Evolutionary conservation across 768 basidiomycete genomes (phyloP).

Genomic region (Kwoniella newhampshirensis): DNA sequence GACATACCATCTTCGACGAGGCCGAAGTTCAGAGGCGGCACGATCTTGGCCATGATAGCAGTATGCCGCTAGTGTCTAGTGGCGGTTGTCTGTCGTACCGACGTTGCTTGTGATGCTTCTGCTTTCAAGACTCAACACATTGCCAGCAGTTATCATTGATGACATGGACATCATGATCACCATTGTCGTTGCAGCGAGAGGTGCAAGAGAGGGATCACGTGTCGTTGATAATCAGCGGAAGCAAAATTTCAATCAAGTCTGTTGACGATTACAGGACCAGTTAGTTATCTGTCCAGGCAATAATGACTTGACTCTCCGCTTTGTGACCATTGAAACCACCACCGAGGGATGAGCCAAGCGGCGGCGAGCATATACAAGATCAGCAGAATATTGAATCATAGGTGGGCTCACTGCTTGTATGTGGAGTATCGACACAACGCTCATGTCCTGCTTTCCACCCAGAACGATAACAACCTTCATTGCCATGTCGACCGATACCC

Average conservation of each 20-base stretch:
- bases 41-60: slow-evolving; percentile 48
- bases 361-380: too few relatives aligned
- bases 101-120: too few relatives aligned
- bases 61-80: too few relatives aligned
- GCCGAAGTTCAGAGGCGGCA: slow-evolving; percentile 53
- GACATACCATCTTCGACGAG: slow-evolving; percentile 52
- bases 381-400: too few relatives aligned
- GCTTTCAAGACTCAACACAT: neutral
- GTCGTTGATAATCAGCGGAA: slow-evolving; percentile 6
- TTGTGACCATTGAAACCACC: too few relatives aligned
- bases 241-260: slow-evolving; percentile 14
- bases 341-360: neutral
- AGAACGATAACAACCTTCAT: neutral
- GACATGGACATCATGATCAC: neutral
- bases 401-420: too few relatives aligned
- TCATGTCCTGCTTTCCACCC: neutral
- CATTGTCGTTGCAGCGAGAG: too few relatives aligned
- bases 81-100: too few relatives aligned
- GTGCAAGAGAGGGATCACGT: too few relatives aligned
- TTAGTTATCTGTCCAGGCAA: too few relatives aligned
- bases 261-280: neutral
- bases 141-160: neutral
- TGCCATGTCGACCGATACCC: slow-evolving; percentile 30
- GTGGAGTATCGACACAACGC: neutral
- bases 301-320: too few relatives aligned